Conservation (phyloP, 352 stramenopile species). For the Globisporangium sylvaticum region DNA sequence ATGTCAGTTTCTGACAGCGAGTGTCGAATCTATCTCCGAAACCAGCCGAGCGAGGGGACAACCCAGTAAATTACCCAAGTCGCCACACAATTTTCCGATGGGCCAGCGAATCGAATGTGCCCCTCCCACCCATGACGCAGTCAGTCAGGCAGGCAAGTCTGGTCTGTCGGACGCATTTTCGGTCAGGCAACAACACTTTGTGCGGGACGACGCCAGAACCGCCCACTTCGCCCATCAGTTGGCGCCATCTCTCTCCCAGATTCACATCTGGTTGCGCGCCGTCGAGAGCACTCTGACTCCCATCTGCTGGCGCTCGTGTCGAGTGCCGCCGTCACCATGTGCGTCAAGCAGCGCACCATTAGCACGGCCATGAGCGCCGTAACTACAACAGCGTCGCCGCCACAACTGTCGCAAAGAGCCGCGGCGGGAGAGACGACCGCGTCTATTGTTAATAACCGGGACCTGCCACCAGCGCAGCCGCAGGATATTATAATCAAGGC, state of each 20-base stretch:
- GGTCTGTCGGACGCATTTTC: not conserved
- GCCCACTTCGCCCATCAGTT: not conserved
- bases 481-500: not conserved
- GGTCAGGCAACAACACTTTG: not conserved
- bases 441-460: not conserved
- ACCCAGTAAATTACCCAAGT: not conserved
- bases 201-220: not conserved
- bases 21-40: not conserved
- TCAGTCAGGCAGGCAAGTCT: not conserved
- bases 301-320: not conserved
- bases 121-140: not conserved
- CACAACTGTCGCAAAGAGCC: not conserved
- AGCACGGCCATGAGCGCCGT: not conserved
- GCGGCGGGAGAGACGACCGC: conserved; percentile 4
- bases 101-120: not conserved
- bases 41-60: not conserved
- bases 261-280: conserved; percentile 2
- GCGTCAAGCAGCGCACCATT: not conserved
- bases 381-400: not conserved
- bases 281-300: not conserved
- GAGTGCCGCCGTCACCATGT: not conserved
- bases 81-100: not conserved
- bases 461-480: not conserved
- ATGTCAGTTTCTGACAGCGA: not conserved
- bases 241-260: not conserved